A percentile compares a stretch with the other conserved stretches of the same genome.
phyloP scores from a whole-genome alignment of 2,329 filamentous ascomycete genomes.

The Fusarium fracticaudum region DNA sequence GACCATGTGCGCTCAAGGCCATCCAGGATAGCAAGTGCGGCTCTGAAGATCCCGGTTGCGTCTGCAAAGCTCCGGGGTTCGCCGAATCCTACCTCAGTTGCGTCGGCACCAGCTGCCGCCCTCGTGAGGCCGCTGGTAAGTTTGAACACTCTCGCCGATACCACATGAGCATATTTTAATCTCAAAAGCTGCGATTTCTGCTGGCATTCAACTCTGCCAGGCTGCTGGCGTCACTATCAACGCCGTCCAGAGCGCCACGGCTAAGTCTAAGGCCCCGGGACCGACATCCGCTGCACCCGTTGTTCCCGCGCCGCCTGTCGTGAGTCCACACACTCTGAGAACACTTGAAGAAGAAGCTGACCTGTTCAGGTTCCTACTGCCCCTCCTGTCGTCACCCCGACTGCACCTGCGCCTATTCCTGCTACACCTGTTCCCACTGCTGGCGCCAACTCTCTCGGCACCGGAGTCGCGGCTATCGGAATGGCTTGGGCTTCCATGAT shows the following conservation, averaged over 20 bases:
- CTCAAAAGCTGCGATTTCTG: neutral
- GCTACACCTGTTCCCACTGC: slow-evolving; percentile 17
- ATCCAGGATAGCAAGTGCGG: slow-evolving; percentile 6
- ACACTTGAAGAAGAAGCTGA: neutral
- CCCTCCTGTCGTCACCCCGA: neutral
- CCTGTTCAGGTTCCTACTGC: neutral
- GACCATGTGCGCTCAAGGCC: slow-evolving; percentile 5
- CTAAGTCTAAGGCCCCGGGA: neutral
- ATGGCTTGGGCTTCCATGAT: neutral
- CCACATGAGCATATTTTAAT: fast-evolving
- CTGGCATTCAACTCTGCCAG: neutral
- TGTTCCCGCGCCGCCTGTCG: neutral
- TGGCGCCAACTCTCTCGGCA: neutral
- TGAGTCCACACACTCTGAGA: neutral
- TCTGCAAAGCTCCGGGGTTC: slow-evolving; percentile 11
- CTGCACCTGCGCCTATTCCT: neutral
- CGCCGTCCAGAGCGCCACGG: neutral
- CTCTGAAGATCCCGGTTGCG: slow-evolving; percentile 1
- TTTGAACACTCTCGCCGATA: fast-evolving
- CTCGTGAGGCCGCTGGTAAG: slow-evolving; percentile 8
- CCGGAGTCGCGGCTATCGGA: neutral
- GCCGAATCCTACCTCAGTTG: neutral
- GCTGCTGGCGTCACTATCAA: slow-evolving; percentile 4
- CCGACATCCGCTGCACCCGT: neutral
- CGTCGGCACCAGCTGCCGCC: neutral